phyloP scores from a whole-genome alignment of 768 basidiomycete genomes.

The Suillus sp. region DNA sequence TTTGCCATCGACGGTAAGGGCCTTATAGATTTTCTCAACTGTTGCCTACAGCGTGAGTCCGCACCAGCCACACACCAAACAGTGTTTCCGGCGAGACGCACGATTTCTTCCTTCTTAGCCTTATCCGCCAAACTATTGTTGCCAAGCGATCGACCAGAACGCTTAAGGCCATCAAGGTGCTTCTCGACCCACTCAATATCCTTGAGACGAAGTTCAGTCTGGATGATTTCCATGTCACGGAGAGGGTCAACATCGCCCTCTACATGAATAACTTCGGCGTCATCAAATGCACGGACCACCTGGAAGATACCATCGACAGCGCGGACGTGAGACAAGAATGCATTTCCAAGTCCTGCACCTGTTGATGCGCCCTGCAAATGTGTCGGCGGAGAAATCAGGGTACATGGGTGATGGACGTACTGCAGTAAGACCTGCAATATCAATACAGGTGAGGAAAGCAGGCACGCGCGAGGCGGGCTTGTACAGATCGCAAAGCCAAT shows the following conservation, averaged over 20 bases:
- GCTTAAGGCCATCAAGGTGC: slow-evolving; percentile 76
- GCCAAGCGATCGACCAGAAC: slow-evolving; percentile 68
- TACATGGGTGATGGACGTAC: slow-evolving; percentile 44
- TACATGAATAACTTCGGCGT: slow-evolving; percentile 98
- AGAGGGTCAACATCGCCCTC: slow-evolving; percentile 96
- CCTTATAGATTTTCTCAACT: slow-evolving; percentile 82
- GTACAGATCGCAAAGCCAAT: slow-evolving; percentile 90
- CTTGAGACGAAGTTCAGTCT: slow-evolving; percentile 90
- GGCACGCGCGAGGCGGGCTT: slow-evolving; percentile 89
- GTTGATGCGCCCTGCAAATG: slow-evolving; percentile 83
- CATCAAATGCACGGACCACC: slow-evolving; percentile 96
- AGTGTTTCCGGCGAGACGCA: slow-evolving; percentile 38
- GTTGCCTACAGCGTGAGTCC: slow-evolving; percentile 55
- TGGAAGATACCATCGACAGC: slow-evolving; percentile 99
- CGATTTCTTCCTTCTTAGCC: slow-evolving; percentile 95
- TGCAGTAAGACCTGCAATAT: slow-evolving; percentile 97
- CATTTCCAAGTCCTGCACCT: slow-evolving; percentile 96
- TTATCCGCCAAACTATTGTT: slow-evolving; percentile 85
- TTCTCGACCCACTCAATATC: slow-evolving; percentile 99
- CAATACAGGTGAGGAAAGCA: slow-evolving; percentile 95
- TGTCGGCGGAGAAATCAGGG: slow-evolving; percentile 21
- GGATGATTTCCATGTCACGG: slow-evolving; percentile 98
- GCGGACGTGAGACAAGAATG: slow-evolving; percentile 96
- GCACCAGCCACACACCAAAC: slow-evolving; percentile 13
- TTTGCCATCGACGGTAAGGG: slow-evolving; percentile 76